These are phyloP conservation scores for Eimeria falciformis DNA, from an alignment of 169 alveolate species.

Conservation along the genomic window DNA sequence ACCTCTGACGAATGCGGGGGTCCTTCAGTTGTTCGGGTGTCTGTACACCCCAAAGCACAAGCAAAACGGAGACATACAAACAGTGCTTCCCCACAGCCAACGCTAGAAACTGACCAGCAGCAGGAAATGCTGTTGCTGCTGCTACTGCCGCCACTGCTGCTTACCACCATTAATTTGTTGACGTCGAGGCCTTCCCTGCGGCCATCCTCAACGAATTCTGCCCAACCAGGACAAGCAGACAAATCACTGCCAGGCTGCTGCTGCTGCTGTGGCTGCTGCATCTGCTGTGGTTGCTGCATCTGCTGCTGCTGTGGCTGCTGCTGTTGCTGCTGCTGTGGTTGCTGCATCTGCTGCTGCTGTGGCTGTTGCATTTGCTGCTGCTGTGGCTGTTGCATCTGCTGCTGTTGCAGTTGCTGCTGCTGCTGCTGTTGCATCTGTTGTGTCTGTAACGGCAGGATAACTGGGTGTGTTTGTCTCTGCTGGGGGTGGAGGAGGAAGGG, in stretches of 20 bases:
- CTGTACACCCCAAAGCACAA: slow-evolving; percentile 20
- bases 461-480: not conserved
- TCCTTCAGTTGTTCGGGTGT: slow-evolving; percentile 65
- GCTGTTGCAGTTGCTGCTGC: not conserved
- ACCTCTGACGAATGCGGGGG: slow-evolving; percentile 66
- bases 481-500: not conserved
- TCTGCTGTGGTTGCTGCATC: slow-evolving; percentile 9
- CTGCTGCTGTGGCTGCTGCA: slow-evolving; percentile 15
- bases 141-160: not conserved
- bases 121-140: not conserved
- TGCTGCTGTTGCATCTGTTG: not conserved
- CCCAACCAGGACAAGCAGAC: slow-evolving; percentile 70
- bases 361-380: not conserved
- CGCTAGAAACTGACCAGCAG: not conserved
- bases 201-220: slow-evolving; percentile 64
- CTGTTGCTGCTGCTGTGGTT: not conserved
- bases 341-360: slow-evolving; percentile 13
- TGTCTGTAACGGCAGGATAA: not conserved
- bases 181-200: slow-evolving; percentile 57
- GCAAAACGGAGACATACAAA: not conserved
- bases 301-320: not conserved
- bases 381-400: slow-evolving; percentile 6
- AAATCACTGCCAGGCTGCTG: not conserved
- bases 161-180: slow-evolving; percentile 15
- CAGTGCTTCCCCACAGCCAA: not conserved